Evolutionary conservation across 2,329 filamentous ascomycete species (phyloP).

Genomic region (Apiospora phragmitis): DNA sequence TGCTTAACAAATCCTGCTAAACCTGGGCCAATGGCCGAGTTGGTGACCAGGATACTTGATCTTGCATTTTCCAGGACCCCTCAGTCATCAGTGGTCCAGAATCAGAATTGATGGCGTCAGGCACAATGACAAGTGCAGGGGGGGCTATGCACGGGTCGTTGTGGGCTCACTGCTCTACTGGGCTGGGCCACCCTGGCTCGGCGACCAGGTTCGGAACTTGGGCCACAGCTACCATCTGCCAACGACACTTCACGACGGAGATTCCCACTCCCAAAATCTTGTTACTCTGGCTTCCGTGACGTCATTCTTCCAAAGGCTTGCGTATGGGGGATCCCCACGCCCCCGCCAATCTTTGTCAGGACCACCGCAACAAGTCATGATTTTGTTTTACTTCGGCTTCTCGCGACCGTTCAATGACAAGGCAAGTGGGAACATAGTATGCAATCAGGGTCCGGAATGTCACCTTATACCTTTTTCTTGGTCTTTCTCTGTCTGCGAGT

Average conservation of each 20-base stretch:
- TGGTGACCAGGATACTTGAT: neutral
- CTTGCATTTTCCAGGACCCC: neutral
- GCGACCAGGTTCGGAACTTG: neutral
- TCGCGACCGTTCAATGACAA: neutral
- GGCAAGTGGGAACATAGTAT: neutral
- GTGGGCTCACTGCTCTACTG: neutral
- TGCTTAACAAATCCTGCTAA: neutral
- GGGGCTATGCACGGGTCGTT: neutral
- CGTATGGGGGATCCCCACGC: neutral
- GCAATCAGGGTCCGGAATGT: neutral
- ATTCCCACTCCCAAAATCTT: neutral
- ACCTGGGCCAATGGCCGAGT: neutral
- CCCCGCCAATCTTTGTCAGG: neutral
- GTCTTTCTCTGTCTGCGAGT: too few relatives aligned
- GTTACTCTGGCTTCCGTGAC: neutral
- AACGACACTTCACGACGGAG: neutral
- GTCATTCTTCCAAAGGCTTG: neutral
- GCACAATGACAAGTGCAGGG: neutral
- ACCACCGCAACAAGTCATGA: neutral
- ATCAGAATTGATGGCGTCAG: neutral
- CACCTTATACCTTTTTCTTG: neutral
- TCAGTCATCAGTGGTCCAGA: neutral
- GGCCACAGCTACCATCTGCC: neutral
- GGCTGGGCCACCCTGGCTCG: neutral
- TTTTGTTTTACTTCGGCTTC: neutral